A percentile compares a stretch with the other conserved stretches of the same genome.
These are phyloP conservation scores for Funneliformis caledonium DNA, from an alignment of 371 early-diverging fungal genomes.

Conservation along the genomic window DNA sequence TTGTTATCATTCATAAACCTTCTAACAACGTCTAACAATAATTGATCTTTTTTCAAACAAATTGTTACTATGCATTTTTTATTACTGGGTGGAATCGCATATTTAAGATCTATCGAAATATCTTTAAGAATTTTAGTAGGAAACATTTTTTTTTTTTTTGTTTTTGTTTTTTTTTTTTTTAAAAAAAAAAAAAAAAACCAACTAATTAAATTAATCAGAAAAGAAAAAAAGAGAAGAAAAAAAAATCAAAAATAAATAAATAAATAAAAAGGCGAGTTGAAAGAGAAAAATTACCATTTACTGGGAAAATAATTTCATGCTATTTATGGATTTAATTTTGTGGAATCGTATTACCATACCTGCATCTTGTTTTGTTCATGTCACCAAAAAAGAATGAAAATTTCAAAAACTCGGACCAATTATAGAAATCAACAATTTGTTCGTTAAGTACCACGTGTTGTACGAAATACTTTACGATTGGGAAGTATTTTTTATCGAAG, in stretches of 20 bases:
- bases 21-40: conserved; percentile 52
- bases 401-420: not conserved
- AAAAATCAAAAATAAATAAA: no score
- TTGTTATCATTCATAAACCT: conserved; percentile 49
- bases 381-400: not conserved
- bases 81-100: conserved; percentile 28
- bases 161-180: no score
- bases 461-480: not conserved
- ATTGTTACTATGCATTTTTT: conserved; percentile 7
- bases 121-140: conserved; percentile 40
- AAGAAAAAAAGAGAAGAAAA: no score
- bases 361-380: no score
- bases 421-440: not conserved
- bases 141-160: not conserved
- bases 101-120: conserved; percentile 24
- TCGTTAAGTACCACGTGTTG: not conserved
- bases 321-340: not conserved
- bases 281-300: not conserved
- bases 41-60: conserved; percentile 49
- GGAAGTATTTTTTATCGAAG: no score
- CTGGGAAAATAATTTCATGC: not conserved
- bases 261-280: not conserved
- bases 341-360: not conserved
- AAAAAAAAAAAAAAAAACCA: not conserved
- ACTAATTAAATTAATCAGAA: no score